Percentiles rank a stretch among this genome's conserved stretches.
Evolutionary conservation across 805 yeast species (phyloP).

Genomic region (Clavispora carvajalis): DNA sequence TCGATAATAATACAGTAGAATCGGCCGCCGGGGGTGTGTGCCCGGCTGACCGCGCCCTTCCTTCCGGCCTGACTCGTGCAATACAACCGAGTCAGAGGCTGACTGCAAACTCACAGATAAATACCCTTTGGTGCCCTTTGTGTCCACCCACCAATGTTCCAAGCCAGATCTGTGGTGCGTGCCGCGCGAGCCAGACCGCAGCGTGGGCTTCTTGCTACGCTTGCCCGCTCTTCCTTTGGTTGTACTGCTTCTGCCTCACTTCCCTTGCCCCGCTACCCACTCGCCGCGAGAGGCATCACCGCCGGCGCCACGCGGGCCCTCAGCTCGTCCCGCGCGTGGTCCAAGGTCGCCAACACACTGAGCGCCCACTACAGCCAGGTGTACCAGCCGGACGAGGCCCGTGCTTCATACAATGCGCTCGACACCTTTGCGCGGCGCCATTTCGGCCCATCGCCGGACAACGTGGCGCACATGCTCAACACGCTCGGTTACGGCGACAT

Average conservation of each 20-base stretch:
- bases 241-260: neutral
- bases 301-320: neutral
- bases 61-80: neutral
- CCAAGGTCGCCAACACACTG: slow-evolving; percentile 46
- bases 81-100: slow-evolving; percentile 1
- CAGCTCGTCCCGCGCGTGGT: neutral
- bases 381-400: slow-evolving; percentile 35
- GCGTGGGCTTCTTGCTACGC: neutral
- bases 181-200: neutral
- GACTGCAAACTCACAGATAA: neutral
- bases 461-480: slow-evolving; percentile 62
- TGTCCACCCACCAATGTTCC: neutral
- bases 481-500: slow-evolving; percentile 62
- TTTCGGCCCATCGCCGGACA: slow-evolving; percentile 69
- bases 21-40: no score
- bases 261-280: neutral
- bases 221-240: neutral
- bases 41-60: no score
- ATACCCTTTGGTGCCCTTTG: neutral
- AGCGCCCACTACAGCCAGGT: slow-evolving; percentile 46
- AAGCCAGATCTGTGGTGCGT: slow-evolving; percentile 2
- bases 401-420: slow-evolving; percentile 30
- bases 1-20: no score
- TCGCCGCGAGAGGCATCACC: neutral
- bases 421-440: slow-evolving; percentile 92